Evolutionary conservation across 2,329 filamentous ascomycete genomes (phyloP), one percentile per base, ranked within the genome.

Genomic region (Pseudogymnoascus sp.): DNA sequence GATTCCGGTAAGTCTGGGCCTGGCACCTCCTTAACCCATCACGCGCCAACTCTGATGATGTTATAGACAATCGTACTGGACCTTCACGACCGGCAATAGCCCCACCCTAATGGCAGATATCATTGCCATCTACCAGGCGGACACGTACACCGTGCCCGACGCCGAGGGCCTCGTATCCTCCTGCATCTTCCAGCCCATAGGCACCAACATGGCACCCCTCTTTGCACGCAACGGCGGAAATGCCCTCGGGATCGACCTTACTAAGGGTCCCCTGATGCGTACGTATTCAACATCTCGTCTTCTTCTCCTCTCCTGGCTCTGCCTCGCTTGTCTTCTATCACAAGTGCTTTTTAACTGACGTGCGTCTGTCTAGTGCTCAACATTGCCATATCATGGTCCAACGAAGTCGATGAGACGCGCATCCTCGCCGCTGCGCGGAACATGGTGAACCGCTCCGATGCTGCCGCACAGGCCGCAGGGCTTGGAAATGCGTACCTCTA

Each of bases 131-230:
- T 69, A 64, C 61, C 63, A 64, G 55, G 62, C 65, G 23, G 68
- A 70, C 37, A 61, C 62, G 1, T 59, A 65, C 21, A 8, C 18
- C 1, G 61, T 70, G n/a, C n/a, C n/a, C n/a, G 61, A 65, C 16
- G 62, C 61, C 5, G 21, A 59, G 4, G 63, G 58, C 12, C 37
- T 70, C 18, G 28, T 65, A 4, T 61, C 66, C 9, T 62, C 65
- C 11, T 23, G 60, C 33, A 55, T 65, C 18, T 69, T 76, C 58
- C 78, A 82, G 64, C 77, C 75, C 11, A 74, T 81, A 59, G 76
- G 78, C 0, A 71, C 71, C 5, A 71, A 72, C 38, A 69, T 76
- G 64, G 72, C 74, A 5, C 67, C 71, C 4, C 63, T 71, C 18
- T 75, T 78, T 64, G 65, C 65, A 49, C 73, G 75, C 60, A 71